Percentiles rank a stretch among this genome's conserved stretches.
phyloP scores from a whole-genome alignment of 2,329 filamentous ascomycete species.

The Colletotrichum navitas region DNA sequence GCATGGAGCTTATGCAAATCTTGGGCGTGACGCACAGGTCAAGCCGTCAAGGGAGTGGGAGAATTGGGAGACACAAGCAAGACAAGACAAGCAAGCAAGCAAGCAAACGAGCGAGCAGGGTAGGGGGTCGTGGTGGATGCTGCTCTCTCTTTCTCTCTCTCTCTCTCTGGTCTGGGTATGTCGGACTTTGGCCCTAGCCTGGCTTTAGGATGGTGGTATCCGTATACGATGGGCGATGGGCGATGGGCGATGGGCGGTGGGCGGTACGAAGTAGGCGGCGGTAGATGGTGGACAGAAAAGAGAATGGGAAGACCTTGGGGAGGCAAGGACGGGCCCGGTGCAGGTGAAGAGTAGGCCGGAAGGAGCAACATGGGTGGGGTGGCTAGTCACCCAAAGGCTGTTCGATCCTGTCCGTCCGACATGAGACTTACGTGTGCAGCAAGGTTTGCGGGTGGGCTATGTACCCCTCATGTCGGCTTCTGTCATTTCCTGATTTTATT shows the following conservation, averaged over 20 bases:
- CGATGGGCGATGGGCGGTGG: not conserved
- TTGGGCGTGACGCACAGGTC: slow-evolving; percentile 34
- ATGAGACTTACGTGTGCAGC: slow-evolving; percentile 4
- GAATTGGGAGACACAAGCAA: slow-evolving; percentile 16
- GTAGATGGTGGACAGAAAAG: not conserved
- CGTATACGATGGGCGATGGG: not conserved
- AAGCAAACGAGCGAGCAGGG: slow-evolving; percentile 5
- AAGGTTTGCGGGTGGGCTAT: slow-evolving; percentile 5
- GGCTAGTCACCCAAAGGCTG: not conserved
- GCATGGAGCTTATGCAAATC: slow-evolving; percentile 26
- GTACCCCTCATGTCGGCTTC: not conserved
- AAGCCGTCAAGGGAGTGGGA: slow-evolving; percentile 1
- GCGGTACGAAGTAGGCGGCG: too few species aligned
- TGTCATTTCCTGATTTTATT: not conserved
- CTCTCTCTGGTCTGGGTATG: too few species aligned
- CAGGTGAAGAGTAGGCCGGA: slow-evolving; percentile 17
- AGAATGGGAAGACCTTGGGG: not conserved
- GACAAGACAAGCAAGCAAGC: slow-evolving; percentile 11
- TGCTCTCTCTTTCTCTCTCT: slow-evolving; percentile 3
- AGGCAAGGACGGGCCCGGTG: slow-evolving; percentile 16
- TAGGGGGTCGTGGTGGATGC: slow-evolving; percentile 13
- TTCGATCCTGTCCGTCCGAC: not conserved
- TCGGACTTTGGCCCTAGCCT: not conserved
- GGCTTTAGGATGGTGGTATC: not conserved
- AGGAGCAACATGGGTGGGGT: not conserved